Base-by-base conservation (phyloP, 768 basidiomycete species). In the Lenzites betulinus region DNA sequence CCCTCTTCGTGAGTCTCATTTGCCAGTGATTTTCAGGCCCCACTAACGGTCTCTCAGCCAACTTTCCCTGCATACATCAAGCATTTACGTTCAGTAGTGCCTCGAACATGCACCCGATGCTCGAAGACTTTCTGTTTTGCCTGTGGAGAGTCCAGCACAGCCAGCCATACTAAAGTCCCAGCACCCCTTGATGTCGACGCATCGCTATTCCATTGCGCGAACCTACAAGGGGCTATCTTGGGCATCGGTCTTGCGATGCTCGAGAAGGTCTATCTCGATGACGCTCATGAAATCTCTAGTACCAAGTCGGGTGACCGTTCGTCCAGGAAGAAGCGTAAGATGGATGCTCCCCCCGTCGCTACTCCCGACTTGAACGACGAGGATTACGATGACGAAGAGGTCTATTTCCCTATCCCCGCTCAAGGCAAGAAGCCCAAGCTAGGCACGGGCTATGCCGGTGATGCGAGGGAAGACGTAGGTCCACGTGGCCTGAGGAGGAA, bases 231-330 rank as follows among this genome's bases (percentile, higher is more conserved):
- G 39, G 84, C 92, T 15, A 87, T 97, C 64, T 78, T 98, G 6
- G 95, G 95, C n/a, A 81, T 96, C 39, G 95, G 95, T 9, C 81
- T 96, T 44, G 85, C 85, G 36, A 93, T 93, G 85, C 81, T 96
- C 43, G 93, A 96, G 72, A 79, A 84, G 54, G 74, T 81, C 36
- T 95, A 88, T 69, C 72, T 79, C 36, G 84, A 88, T 41, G 84
- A 86, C 60, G 71, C 72, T 13, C 76, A 75, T 47, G 76, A 77
- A 41, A 35, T 63, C 4, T 64, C 69, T 16, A 72, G 71, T 22
- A 74, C 71, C 52, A 63, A 63, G 48, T 30, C 47, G 36, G 49
- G 63, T 60, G 57, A 66, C 20, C 51, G 57, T 57, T 72, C 71
- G 66, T 71, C 70, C n/a, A 74, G 64, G 60, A 81, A 78, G 72